Base-by-base conservation (phyloP, 805 yeast genomes). In the Zygosaccharomyces bisporus region DNA sequence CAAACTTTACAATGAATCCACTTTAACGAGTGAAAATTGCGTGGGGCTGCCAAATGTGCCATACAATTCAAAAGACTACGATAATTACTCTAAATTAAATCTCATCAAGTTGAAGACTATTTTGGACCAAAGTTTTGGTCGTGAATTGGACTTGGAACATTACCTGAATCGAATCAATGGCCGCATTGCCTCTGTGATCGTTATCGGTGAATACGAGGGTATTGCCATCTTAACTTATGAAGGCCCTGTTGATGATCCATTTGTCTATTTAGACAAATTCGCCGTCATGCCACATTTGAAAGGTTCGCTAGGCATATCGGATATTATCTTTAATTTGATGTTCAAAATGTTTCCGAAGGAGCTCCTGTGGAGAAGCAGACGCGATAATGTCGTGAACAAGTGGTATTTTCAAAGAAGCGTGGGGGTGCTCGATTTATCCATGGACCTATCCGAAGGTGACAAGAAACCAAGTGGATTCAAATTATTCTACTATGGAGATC, bases 141-240 rank as follows among this genome's bases (percentile, higher is more conserved):
- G 80, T 49, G 57, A 74, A 2, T 63, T 93, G n/a, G 80, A 87
- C 54, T 55, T 79, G 44, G 74, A 77, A 0, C 81, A 78, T 51
- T 93, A 90, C 58, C 65, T 88, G 18, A 47, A 69, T 2, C 70
- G 99, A 40, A 74, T 93, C 29, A 74, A 80, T 49, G 72, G 79
- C 1, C 71, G 71, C 1, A 71, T 91, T 3, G 90, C 96, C 0
- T 83, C 86, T 0, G 63, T 93, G 8, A 81, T 93, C 12, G 75
- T 93, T 10, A 87, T 91, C 2, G 98, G 98, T 0, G 93, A 91
- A 58, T 93, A 93, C 62, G 96, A 90, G 53, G 98, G 98, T 2
- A 89, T 87, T 13, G 97, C 98, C 0, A 83, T 93, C 12, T 75
- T 91, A 27, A 93, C 99, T 0, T 83, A 87, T 79, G 99, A 91